Conservation (phyloP, 2,329 filamentous ascomycete species). For the Cladosporium sp. region DNA sequence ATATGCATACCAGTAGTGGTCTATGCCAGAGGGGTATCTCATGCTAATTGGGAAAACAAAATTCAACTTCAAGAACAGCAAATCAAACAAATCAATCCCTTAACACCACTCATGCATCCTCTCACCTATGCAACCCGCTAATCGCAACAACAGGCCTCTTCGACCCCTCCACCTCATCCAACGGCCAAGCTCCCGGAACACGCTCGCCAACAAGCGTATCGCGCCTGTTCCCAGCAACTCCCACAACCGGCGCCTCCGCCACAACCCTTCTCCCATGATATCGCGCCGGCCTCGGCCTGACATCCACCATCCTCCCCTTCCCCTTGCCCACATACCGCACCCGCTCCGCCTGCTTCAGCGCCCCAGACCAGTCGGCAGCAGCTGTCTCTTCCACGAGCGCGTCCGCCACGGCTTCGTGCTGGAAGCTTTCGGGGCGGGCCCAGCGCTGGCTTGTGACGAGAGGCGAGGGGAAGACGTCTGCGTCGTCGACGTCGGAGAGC, state of each 20-base stretch:
- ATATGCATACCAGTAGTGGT: neutral
- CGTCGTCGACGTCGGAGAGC: neutral
- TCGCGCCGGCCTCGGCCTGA: neutral
- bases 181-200: neutral
- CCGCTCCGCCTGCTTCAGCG: neutral
- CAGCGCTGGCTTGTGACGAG: neutral
- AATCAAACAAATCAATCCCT: neutral
- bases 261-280: neutral
- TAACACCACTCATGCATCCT: neutral
- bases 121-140: neutral
- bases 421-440: neutral
- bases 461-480: neutral
- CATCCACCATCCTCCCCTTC: neutral
- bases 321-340: neutral
- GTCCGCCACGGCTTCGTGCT: neutral
- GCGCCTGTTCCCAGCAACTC: neutral
- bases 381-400: neutral
- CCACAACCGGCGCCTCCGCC: neutral
- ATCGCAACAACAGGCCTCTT: neutral
- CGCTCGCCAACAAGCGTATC: neutral
- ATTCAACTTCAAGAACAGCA: neutral
- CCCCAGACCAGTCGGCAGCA: neutral
- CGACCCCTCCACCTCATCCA: neutral
- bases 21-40: neutral
- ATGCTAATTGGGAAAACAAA: neutral